Base-by-base conservation (phyloP, 495 filamentous ascomycete species). In the Penicillium riverlandense region DNA sequence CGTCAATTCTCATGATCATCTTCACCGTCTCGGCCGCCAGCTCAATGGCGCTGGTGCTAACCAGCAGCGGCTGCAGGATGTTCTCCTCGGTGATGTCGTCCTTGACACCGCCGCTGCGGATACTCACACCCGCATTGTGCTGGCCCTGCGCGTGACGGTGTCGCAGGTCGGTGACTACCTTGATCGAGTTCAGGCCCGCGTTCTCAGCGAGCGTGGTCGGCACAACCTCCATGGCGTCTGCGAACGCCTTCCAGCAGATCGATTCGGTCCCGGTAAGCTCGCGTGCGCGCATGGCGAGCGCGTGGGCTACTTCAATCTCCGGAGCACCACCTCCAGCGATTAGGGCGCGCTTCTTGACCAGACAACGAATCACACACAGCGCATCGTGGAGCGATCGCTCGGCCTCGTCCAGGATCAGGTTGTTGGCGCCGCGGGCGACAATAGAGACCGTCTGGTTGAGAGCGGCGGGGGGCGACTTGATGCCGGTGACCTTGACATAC, bases 231-330 rank as follows among this genome's bases (percentile, higher is more conserved):
- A 98, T 85, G 27, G 92, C 92, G 50, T 97, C 94, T 8, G 92
- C 92, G 52, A 98, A 98, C 8, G 90, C 91, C 65, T 95, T 96
- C 85, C 86, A 98, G 77, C 92, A 98, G 57, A 98, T 96, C 29
- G 88, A 80, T 60, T 98, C 92, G 13, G 92, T 96, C 41, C 94
- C 94, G 0, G 79, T 81, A 29, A 95, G 76, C 36, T 78, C 78
- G 53, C 88, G 84, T n/a, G 90, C 79, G 55, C 86, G 83, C 67
- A 84, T 83, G 42, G 82, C 76, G 11, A 98, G 77, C 36, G 82
- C 70, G 33, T 91, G 81, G 9, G 92, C 86, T 48, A 97, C 88
- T 66, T 96, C 87, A 47, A 97, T 90, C 64, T 98, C 92, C 9
- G 92, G 88, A 8, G 92, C 92, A 55, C 92, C 92, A 53, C 92